A percentile compares a stretch with the other conserved stretches of the same genome.
phyloP scores from a whole-genome alignment of 306 rosid species.

The Pyrus communis region DNA sequence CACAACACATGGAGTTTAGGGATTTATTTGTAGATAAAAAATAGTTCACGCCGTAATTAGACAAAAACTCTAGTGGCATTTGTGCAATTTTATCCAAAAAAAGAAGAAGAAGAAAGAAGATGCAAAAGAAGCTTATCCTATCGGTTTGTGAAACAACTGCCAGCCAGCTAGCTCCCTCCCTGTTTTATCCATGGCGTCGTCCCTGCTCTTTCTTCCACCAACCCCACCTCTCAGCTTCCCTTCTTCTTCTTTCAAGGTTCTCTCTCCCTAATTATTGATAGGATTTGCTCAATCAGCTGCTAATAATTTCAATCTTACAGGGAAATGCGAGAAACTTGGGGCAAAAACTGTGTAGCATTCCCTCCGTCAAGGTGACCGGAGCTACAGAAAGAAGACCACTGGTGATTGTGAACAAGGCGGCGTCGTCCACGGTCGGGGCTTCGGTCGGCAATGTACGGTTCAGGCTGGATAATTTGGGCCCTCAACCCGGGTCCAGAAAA shows the following conservation, averaged over 20 bases:
- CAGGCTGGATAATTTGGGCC: conserved; percentile 82
- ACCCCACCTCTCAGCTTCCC: conserved; percentile 14
- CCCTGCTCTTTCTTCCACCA: conserved; percentile 41
- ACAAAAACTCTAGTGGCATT: not conserved
- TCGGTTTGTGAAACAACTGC: not conserved
- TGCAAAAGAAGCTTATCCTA: not conserved
- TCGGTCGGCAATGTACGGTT: conserved; percentile 37
- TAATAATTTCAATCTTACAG: conserved; percentile 22
- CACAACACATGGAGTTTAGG: no score
- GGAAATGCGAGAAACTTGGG: conserved; percentile 45
- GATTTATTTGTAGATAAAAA: no score
- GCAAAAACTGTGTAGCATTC: conserved; percentile 25
- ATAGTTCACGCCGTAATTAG: no score
- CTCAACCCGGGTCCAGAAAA: conserved; percentile 90
- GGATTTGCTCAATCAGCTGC: not conserved
- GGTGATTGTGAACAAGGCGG: conserved; percentile 29
- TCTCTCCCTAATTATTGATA: not conserved
- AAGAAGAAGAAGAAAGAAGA: not conserved
- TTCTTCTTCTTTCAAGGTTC: conserved; percentile 74
- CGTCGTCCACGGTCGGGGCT: conserved; percentile 15
- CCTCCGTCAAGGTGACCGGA: conserved; percentile 9
- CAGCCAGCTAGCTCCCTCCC: not conserved
- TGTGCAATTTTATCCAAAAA: not conserved
- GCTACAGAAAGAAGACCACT: conserved; percentile 18
- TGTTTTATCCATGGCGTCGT: conserved; percentile 39